phyloP scores from a whole-genome alignment of 768 basidiomycete species.

The Tylopilus rubrobrunneus region DNA sequence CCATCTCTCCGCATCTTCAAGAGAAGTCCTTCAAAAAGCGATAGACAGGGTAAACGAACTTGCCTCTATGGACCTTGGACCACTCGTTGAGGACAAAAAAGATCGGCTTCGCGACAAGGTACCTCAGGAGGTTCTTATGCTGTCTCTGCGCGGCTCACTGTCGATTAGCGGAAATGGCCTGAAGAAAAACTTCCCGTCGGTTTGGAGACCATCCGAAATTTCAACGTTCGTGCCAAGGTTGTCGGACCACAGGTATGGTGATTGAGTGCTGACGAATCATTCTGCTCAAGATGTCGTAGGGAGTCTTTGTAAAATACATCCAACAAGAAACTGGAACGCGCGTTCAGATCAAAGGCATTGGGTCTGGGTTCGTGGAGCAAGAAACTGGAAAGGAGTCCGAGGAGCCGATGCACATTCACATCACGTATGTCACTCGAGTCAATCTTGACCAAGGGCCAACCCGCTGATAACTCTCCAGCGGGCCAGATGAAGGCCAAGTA shows the following conservation, averaged over 20 bases:
- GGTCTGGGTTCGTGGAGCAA: conserved; percentile 92
- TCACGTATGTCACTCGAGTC: conserved; percentile 56
- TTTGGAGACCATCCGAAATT: conserved; percentile 88
- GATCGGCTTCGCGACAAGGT: conserved; percentile 67
- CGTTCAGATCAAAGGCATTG: conserved; percentile 94
- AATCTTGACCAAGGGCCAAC: conserved; percentile 16
- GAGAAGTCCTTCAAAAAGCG: conserved; percentile 62
- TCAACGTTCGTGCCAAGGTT: conserved; percentile 96
- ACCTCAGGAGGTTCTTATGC: not conserved
- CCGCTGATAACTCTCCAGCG: conserved; percentile 29
- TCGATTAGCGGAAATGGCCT: conserved; percentile 86
- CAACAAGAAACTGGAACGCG: conserved; percentile 94
- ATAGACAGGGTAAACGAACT: conserved; percentile 72
- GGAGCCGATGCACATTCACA: conserved; percentile 88
- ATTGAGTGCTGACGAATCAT: not conserved
- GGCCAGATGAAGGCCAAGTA: conserved; percentile 85
- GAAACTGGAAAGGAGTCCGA: conserved; percentile 86
- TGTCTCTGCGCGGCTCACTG: conserved; percentile 5
- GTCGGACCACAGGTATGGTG: conserved; percentile 83
- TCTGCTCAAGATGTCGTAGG: conserved; percentile 35
- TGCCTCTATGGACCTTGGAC: conserved; percentile 70
- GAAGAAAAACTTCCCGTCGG: conserved; percentile 92
- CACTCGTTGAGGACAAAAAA: conserved; percentile 76
- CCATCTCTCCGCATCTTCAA: conserved; percentile 77
- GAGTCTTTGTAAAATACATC: conserved; percentile 97